phyloP scores from a whole-genome alignment of 345 rosid species.

The Adansonia digitata region DNA sequence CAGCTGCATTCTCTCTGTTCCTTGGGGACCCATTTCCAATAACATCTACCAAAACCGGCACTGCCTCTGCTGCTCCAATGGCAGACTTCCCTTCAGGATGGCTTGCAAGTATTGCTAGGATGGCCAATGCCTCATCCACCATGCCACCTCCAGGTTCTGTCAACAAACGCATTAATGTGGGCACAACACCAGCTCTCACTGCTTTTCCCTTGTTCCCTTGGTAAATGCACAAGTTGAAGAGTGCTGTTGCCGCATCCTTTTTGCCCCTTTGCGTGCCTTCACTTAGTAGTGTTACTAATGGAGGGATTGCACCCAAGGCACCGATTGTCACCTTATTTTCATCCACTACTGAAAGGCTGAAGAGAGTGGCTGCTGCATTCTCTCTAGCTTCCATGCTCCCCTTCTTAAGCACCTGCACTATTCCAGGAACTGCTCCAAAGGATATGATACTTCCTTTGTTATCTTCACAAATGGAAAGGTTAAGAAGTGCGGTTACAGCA shows the following conservation, averaged over 20 bases:
- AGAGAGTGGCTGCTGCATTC: conserved; percentile 98
- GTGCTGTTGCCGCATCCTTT: conserved; percentile 98
- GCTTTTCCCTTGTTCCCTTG: conserved; percentile 99
- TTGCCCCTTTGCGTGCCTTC: conserved; percentile 97
- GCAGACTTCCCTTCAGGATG: conserved; percentile 67
- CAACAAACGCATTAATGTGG: conserved; percentile 52
- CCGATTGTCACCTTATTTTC: conserved; percentile 92
- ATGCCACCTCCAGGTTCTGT: conserved; percentile 72
- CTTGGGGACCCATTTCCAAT: conserved; percentile 65
- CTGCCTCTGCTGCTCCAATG: conserved; percentile 67
- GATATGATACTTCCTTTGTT: conserved; percentile 85
- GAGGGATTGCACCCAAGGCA: conserved; percentile 76
- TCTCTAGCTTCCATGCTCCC: conserved; percentile 99
- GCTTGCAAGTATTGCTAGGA: conserved; percentile 70
- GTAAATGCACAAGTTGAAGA: conserved; percentile 90
- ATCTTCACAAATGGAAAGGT: conserved; percentile 92
- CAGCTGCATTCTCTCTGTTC: conserved; percentile 78
- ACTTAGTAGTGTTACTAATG: conserved; percentile 67
- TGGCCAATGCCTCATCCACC: conserved; percentile 82
- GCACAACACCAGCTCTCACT: conserved; percentile 80
- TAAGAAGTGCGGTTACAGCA: conserved; percentile 87
- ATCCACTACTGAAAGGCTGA: conserved; percentile 89
- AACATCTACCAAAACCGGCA: conserved; percentile 64
- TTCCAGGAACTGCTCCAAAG: conserved; percentile 90
- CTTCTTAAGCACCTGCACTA: conserved; percentile 84